phyloP scores from a whole-genome alignment of 2,329 filamentous ascomycete species.

The Beauveria varroae region DNA sequence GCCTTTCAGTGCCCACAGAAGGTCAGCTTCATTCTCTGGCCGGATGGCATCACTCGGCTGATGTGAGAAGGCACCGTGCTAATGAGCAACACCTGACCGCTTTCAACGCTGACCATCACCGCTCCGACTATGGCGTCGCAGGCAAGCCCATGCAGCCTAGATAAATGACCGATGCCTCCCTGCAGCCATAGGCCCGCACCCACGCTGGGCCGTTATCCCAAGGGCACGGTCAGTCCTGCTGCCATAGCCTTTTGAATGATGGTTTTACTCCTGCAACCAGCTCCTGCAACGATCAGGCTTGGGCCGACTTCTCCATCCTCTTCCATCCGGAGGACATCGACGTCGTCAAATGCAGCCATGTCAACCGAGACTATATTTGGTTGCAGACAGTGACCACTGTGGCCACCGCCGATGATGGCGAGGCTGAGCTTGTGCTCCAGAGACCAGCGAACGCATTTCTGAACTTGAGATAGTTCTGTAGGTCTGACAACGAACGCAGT shows the following conservation, averaged over 20 bases:
- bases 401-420: conserved; percentile 49
- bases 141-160: conserved; percentile 46
- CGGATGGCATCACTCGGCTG: conserved; percentile 32
- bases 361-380: conserved; percentile 47
- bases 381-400: conserved; percentile 51
- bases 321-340: conserved; percentile 33
- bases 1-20: conserved; percentile 52
- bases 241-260: conserved; percentile 41
- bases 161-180: conserved; percentile 56
- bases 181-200: conserved; percentile 57
- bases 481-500: conserved; percentile 40
- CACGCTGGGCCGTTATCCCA: conserved; percentile 53
- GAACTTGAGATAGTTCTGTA: conserved; percentile 38
- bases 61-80: conserved; percentile 35
- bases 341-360: conserved; percentile 47
- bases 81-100: conserved; percentile 39
- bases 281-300: conserved; percentile 40
- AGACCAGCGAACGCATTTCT: conserved; percentile 50
- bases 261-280: conserved; percentile 50
- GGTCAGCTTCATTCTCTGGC: conserved; percentile 39
- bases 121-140: conserved; percentile 54
- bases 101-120: conserved; percentile 45
- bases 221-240: conserved; percentile 45
- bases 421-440: conserved; percentile 35
- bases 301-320: conserved; percentile 13